Conservation (phyloP, 257 asterid genomes). For the Datura wrightii region DNA sequence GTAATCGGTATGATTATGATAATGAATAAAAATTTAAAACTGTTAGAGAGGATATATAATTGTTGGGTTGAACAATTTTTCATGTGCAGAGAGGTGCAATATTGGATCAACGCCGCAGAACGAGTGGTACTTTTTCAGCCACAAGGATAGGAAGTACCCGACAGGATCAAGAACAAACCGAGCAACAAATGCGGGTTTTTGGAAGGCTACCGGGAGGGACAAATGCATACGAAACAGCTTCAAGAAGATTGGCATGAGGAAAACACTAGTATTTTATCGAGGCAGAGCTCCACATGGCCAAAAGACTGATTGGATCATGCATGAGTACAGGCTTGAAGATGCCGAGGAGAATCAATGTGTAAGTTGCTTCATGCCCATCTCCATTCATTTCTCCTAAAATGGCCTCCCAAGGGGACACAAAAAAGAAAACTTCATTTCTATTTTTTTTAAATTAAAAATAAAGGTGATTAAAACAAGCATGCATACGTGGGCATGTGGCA, state of each 20-base stretch:
- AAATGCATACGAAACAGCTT: conserved; percentile 77
- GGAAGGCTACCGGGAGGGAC: conserved; percentile 96
- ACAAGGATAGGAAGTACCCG: conserved; percentile 92
- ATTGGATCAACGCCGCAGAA: conserved; percentile 91
- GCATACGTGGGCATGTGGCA: background rate
- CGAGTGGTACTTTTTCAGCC: conserved; percentile 96
- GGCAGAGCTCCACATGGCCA: conserved; percentile 97
- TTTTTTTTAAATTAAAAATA: too few relatives aligned
- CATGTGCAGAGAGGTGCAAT: conserved; percentile 64
- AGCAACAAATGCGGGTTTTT: conserved; percentile 87
- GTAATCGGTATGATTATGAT: too few relatives aligned
- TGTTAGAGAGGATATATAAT: too few relatives aligned
- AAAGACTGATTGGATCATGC: conserved; percentile 96
- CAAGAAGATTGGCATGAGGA: conserved; percentile 87
- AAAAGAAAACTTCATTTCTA: background rate
- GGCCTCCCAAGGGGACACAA: background rate
- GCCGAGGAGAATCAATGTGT: conserved; percentile 48
- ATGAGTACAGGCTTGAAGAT: conserved; percentile 82
- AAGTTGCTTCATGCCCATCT: conserved; percentile 15
- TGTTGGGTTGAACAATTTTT: too few relatives aligned
- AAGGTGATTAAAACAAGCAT: background rate
- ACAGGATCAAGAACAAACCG: conserved; percentile 87
- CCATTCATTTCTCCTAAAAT: background rate
- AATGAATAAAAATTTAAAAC: too few relatives aligned
- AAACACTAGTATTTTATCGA: conserved; percentile 86